Base-by-base conservation (phyloP, 257 asterid species). In the Knoxia roxburghii region DNA sequence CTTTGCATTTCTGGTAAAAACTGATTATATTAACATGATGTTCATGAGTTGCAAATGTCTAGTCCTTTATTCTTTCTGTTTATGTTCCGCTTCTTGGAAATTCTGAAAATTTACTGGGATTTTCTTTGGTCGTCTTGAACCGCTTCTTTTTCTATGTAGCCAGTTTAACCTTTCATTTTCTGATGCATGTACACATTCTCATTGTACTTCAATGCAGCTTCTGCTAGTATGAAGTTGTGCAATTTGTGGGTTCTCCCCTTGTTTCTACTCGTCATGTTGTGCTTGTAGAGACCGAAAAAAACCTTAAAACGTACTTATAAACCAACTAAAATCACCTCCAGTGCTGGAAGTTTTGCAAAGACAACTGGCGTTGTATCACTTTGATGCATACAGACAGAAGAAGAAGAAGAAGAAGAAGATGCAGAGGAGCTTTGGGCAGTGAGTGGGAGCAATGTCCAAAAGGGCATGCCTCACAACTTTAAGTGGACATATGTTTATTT, bases 381-480 rank as follows among this genome's bases (percentile, higher is more conserved):
- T 64, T 3, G 65, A 20, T 65, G 73, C 67, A 29, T 54, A 64
- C 56, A 60, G 56, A 69, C 57, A 67, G 51, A 48, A 57, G 43
- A 61, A 56, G 60, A 64, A 46, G 78, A 73, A 77, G 73, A 75
- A 77, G 72, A n/a, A n/a, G n/a, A n/a, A n/a, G n/a, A n/a, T n/a
- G n/a, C n/a, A n/a, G n/a, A n/a, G n/a, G n/a, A n/a, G n/a, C n/a
- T n/a, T n/a, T n/a, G n/a, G n/a, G n/a, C 70, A 80, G 81, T 40
- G 64, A 72, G 87, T 76, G 88, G 71, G 85, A 79, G 83, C 76
- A 62, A 75, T 54, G 80, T 87, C 84, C 75, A 78, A 78, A 79
- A 75, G 79, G 88, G 84, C 76, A 56, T 18, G 65, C 66, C 71
- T 68, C 81, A 60, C 82, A 50, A 71, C 49, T 78, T n/a, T 75